Evolutionary conservation across 768 basidiomycete species (phyloP).

Genomic region (Hericium alpestre): DNA sequence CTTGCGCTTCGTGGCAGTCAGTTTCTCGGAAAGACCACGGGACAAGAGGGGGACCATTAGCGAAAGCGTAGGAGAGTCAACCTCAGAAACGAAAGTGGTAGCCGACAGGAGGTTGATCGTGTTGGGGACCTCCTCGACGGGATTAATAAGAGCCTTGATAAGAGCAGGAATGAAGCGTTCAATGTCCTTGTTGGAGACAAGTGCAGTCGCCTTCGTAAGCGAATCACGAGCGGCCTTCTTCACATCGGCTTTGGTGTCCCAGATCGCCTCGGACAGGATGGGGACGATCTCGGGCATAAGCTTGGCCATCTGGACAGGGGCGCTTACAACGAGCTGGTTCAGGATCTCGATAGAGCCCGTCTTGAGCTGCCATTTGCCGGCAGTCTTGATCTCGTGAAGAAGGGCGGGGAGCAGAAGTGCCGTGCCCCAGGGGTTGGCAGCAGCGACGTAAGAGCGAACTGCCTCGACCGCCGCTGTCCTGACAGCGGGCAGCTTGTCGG

Average conservation of each 20-base stretch:
- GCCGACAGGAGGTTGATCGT: conserved; percentile 93
- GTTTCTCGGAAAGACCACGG: conserved; percentile 89
- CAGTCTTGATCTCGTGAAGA: conserved; percentile 88
- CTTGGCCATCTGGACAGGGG: conserved; percentile 73
- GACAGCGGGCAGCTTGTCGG: conserved; percentile 89
- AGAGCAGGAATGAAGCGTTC: conserved; percentile 95
- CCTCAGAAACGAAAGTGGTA: conserved; percentile 99
- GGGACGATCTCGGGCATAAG: conserved; percentile 94
- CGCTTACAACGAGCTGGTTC: conserved; percentile 78
- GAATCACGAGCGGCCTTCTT: conserved; percentile 97
- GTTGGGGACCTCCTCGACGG: conserved; percentile 96
- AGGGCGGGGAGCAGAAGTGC: conserved; percentile 75
- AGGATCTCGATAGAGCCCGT: conserved; percentile 73
- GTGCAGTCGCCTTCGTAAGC: conserved; percentile 86
- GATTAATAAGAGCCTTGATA: conserved; percentile 96
- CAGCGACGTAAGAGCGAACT: conserved; percentile 60
- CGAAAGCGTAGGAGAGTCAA: conserved; percentile 92
- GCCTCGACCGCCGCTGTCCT: conserved; percentile 79
- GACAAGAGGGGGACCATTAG: conserved; percentile 94
- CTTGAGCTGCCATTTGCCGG: conserved; percentile 97
- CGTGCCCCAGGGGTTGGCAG: conserved; percentile 85
- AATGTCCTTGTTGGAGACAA: conserved; percentile 97
- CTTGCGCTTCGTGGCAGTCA: conserved; percentile 94
- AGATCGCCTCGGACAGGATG: conserved; percentile 88
- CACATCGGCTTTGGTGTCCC: conserved; percentile 98